phyloP scores from a whole-genome alignment of 257 asterid species.

The Jacaranda mimosifolia region DNA sequence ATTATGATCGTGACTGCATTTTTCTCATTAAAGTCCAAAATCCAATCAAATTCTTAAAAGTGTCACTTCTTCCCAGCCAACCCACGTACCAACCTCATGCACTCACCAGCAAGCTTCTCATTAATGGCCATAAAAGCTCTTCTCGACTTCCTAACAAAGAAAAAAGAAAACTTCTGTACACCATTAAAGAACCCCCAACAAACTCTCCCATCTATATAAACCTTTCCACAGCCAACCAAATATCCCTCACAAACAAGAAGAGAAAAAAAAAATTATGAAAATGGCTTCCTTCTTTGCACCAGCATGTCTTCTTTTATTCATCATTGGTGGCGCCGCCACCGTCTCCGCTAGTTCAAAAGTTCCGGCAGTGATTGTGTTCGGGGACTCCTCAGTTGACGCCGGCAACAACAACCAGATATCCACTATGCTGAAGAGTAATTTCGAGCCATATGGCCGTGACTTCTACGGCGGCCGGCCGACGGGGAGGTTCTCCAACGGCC shows the following conservation, averaged over 20 bases:
- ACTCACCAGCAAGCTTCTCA: slow-evolving; percentile 34
- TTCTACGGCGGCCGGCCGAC: slow-evolving; percentile 77
- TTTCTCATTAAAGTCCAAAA: no score
- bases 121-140: slow-evolving; percentile 40
- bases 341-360: slow-evolving; percentile 39
- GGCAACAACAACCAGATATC: slow-evolving; percentile 87
- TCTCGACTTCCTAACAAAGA: slow-evolving; percentile 31
- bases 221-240: slow-evolving; percentile 10
- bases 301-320: slow-evolving; percentile 27
- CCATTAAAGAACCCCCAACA: slow-evolving; percentile 46
- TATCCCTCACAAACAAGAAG: background rate
- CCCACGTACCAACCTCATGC: slow-evolving; percentile 40
- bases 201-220: slow-evolving; percentile 17
- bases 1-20: no score
- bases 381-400: slow-evolving; percentile 90
- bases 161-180: background rate
- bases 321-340: background rate
- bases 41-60: no score
- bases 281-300: slow-evolving; percentile 21
- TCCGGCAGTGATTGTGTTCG: slow-evolving; percentile 90
- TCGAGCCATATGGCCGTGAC: slow-evolving; percentile 91
- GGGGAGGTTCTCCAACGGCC: slow-evolving; percentile 88
- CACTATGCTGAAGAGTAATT: slow-evolving; percentile 80
- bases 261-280: background rate
- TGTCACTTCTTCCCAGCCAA: slow-evolving; percentile 39